Percentiles rank a stretch among this genome's conserved stretches.
phyloP scores from a whole-genome alignment of 805 yeast genomes.

The Nakazawaea ambrosiae region DNA sequence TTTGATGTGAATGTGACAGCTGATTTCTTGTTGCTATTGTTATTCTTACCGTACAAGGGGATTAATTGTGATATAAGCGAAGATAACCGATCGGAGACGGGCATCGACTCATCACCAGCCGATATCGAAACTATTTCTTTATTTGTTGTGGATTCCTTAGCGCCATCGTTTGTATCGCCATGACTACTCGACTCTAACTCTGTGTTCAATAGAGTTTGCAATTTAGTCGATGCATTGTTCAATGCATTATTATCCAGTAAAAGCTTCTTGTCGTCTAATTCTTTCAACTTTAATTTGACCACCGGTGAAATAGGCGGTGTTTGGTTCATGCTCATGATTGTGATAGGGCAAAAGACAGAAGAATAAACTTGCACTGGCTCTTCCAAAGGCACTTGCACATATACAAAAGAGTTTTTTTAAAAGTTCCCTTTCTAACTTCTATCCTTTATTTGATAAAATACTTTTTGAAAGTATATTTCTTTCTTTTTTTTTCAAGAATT shows the following conservation, averaged over 20 bases:
- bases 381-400: no score
- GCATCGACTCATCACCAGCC: no score
- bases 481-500: neutral
- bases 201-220: constrained; percentile 2
- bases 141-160: no score
- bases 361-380: no score
- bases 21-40: neutral
- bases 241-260: neutral
- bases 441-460: neutral
- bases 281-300: constrained; percentile 9
- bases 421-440: no score
- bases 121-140: no score
- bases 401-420: no score
- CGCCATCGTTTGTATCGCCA: no score
- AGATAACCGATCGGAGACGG: neutral
- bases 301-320: constrained; percentile 12
- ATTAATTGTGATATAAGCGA: constrained; percentile 4
- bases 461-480: neutral
- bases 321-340: constrained; percentile 9
- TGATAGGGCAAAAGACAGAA: neutral
- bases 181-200: no score
- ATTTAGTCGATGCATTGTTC: constrained; percentile 3
- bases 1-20: neutral
- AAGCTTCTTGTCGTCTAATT: constrained; percentile 2
- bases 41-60: neutral